Evolutionary conservation across 1,284 basidiomycete species (phyloP).

Genomic region (Neotropicomus parvogracilis): DNA sequence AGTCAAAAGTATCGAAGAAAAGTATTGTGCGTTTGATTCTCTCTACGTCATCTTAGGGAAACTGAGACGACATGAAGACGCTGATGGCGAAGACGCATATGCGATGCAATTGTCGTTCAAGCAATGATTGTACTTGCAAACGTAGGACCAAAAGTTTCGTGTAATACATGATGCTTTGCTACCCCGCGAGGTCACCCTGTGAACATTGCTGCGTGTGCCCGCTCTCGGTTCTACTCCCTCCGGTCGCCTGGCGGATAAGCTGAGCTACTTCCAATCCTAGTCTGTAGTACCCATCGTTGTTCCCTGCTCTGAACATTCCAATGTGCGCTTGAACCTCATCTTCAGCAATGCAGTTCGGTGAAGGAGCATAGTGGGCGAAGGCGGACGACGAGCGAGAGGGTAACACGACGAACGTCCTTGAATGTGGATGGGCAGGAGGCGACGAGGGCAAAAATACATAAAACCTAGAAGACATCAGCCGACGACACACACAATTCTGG

Average conservation of each 20-base stretch:
- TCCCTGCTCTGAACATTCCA: conserved; percentile 79
- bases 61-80: conserved; percentile 51
- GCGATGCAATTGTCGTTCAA: conserved; percentile 75
- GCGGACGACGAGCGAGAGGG: conserved; percentile 54
- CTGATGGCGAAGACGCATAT: conserved; percentile 90
- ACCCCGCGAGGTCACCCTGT: neutral
- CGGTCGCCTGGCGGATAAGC: conserved; percentile 55
- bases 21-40: conserved; percentile 66
- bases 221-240: conserved; percentile 9
- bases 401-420: conserved; percentile 75
- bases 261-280: conserved; percentile 69
- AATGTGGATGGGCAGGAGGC: conserved; percentile 46
- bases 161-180: conserved; percentile 3
- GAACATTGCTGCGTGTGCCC: neutral
- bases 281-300: conserved; percentile 89
- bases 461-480: conserved; percentile 48
- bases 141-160: conserved; percentile 6
- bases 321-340: conserved; percentile 89
- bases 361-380: conserved; percentile 55
- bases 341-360: conserved; percentile 60
- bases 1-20: conserved; percentile 82
- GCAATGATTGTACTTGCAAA: conserved; percentile 18
- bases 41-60: neutral
- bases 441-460: conserved; percentile 71
- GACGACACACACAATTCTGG: neutral